phyloP scores from a whole-genome alignment of 2,329 filamentous ascomycete genomes.

The Didymella exigua region DNA sequence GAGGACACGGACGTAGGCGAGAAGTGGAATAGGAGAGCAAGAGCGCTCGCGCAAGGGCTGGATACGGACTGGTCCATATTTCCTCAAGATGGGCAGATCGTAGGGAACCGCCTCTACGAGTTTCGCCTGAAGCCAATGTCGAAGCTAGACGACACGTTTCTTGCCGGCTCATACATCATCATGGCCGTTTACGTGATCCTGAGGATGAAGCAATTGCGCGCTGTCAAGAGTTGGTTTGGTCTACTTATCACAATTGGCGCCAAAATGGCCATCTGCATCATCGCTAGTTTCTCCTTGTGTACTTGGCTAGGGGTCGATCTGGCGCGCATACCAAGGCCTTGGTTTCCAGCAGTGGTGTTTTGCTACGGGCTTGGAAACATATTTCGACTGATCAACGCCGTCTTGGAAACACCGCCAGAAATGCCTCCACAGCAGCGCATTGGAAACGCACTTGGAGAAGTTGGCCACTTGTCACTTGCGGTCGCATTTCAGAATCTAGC shows the following conservation, averaged over 20 bases:
- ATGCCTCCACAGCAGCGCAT: slow-evolving; percentile 72
- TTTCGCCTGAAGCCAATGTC: slow-evolving; percentile 80
- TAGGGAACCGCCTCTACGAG: slow-evolving; percentile 70
- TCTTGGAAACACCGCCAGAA: slow-evolving; percentile 72
- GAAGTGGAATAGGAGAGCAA: slow-evolving; percentile 68
- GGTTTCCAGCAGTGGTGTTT: slow-evolving; percentile 77
- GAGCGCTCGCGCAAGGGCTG: slow-evolving; percentile 57
- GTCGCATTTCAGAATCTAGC: slow-evolving; percentile 72
- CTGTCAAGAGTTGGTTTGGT: slow-evolving; percentile 76
- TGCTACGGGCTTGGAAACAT: slow-evolving; percentile 80
- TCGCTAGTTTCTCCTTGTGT: slow-evolving; percentile 81
- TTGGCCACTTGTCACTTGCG: slow-evolving; percentile 70
- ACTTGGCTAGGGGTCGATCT: slow-evolving; percentile 76
- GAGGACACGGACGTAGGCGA: slow-evolving; percentile 68
- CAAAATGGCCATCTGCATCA: slow-evolving; percentile 73
- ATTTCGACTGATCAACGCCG: slow-evolving; percentile 77
- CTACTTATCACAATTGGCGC: slow-evolving; percentile 72
- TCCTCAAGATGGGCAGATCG: slow-evolving; percentile 61
- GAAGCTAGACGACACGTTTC: slow-evolving; percentile 65
- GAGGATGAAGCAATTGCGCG: slow-evolving; percentile 71
- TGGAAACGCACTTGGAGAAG: slow-evolving; percentile 74
- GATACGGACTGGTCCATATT: slow-evolving; percentile 68
- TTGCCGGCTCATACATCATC: slow-evolving; percentile 69
- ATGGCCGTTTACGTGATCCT: slow-evolving; percentile 69
- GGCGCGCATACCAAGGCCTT: slow-evolving; percentile 73